Evolutionary conservation across 148 eudicot genomes (phyloP), one percentile per base, ranked within the genome.

Genomic region (Silene latifolia): DNA sequence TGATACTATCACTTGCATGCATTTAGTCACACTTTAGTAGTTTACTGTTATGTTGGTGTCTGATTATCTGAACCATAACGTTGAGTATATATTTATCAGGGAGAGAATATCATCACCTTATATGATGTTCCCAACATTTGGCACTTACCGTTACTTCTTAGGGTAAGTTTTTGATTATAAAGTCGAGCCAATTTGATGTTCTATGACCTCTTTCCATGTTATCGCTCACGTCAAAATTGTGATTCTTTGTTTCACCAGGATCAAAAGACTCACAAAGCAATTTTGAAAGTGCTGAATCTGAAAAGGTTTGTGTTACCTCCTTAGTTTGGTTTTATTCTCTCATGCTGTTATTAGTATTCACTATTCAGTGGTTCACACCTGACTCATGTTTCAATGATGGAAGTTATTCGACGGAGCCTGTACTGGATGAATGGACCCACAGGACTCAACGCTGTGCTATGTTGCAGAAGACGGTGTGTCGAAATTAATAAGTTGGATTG

Each of bases 101-200:
- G 35, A 10, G 88, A 88, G 70, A 85, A 87, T 80, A 95, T 95
- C 19, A 77, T 92, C 73, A 88, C 96, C 46, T 85, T 95, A 14
- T 85, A 83, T 74, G 99, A 95, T 68, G 99, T 95, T 57, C 86
- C 99, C 80, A 95, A 95, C 87, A 95, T 95, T 54, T 95, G 99
- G 99, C 97, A 83, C 76, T 82, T 95, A 67, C 99, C 99, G 21
- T 79, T 92, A 86, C 88, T 95, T 78, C 84, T 95, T 63, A 87
- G 87, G 79, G 99, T 95, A 87, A 84, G 90, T 79, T 39, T 48
- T 21, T 72, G 56, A 57, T 19, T 7, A 20, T 14, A 54, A 59
- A 69, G 63, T 21, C 77, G 48, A 13, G 14, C 20, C 4, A 0
- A 23, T 42, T 21, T 72, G 11, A 18, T 32, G n/a, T 23, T 61